A percentile compares a stretch with the other conserved stretches of the same genome.
phyloP scores from a whole-genome alignment of 1,284 basidiomycete species.

The Crucibulum parvulum region DNA sequence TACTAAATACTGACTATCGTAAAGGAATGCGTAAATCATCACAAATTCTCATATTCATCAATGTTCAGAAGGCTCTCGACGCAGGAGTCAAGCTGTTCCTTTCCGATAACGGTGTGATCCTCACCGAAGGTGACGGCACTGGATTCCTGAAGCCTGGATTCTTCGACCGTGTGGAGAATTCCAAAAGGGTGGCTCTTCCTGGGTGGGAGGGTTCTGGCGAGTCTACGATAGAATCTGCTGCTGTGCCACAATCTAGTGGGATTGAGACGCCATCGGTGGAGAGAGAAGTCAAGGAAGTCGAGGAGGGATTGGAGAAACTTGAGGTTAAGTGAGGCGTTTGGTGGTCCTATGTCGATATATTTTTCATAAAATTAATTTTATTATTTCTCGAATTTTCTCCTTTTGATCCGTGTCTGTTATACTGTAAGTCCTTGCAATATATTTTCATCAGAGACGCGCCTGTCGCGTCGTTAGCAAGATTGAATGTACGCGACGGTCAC shows the following conservation, averaged over 20 bases:
- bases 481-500: constrained; percentile 14
- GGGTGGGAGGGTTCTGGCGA: constrained; percentile 32
- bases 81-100: constrained; percentile 77
- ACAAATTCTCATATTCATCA: constrained; percentile 77
- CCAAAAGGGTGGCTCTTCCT: constrained; percentile 29
- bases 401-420: background rate
- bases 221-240: background rate
- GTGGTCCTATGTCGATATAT: background rate
- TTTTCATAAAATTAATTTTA: background rate
- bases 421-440: background rate
- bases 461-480: background rate
- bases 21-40: constrained; percentile 81
- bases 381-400: background rate
- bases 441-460: background rate
- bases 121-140: constrained; percentile 73
- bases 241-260: background rate
- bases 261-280: background rate
- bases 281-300: background rate
- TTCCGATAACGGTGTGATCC: constrained; percentile 85
- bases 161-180: constrained; percentile 67
- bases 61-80: constrained; percentile 74
- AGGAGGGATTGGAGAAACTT: background rate
- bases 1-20: background rate
- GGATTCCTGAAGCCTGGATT: constrained; percentile 65
- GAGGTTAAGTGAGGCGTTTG: background rate